Evolutionary conservation across 2,329 filamentous ascomycete species (phyloP).

Genomic region (Aureobasidium namibiae): DNA sequence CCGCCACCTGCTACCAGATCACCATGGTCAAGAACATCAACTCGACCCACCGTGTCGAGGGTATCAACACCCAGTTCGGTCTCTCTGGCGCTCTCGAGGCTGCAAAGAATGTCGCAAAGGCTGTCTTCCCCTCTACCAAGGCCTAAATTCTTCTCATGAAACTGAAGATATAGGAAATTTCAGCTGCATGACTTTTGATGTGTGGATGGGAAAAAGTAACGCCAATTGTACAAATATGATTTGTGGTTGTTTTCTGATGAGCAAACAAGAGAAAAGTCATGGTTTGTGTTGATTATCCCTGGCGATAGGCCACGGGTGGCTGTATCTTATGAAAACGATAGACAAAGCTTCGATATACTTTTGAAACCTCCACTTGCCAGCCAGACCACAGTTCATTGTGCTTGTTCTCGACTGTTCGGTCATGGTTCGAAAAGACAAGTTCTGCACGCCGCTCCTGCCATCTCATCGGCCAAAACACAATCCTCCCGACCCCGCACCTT

Average conservation of each 20-base stretch:
- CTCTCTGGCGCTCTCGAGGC: constrained; percentile 57
- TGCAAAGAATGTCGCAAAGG: constrained; percentile 31
- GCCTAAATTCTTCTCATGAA: background rate
- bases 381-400: background rate
- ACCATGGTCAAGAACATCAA: constrained; percentile 85
- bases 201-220: background rate
- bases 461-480: background rate
- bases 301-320: background rate
- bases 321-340: constrained; percentile 1
- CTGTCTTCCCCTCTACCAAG: constrained; percentile 23
- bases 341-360: background rate
- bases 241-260: constrained; percentile 3
- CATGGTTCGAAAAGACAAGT: too few relatives aligned
- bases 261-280: constrained; percentile 4
- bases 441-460: too few relatives aligned
- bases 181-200: background rate
- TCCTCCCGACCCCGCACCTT: background rate
- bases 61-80: constrained; percentile 59
- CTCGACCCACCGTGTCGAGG: constrained; percentile 72
- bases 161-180: background rate
- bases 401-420: background rate
- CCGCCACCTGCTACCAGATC: constrained; percentile 81
- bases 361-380: background rate
- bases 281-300: background rate
- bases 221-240: constrained; percentile 4